Evolutionary conservation across 2,329 filamentous ascomycete species (phyloP), one percentile per base, ranked within the genome.

Genomic region (Colletotrichum tropicale): DNA sequence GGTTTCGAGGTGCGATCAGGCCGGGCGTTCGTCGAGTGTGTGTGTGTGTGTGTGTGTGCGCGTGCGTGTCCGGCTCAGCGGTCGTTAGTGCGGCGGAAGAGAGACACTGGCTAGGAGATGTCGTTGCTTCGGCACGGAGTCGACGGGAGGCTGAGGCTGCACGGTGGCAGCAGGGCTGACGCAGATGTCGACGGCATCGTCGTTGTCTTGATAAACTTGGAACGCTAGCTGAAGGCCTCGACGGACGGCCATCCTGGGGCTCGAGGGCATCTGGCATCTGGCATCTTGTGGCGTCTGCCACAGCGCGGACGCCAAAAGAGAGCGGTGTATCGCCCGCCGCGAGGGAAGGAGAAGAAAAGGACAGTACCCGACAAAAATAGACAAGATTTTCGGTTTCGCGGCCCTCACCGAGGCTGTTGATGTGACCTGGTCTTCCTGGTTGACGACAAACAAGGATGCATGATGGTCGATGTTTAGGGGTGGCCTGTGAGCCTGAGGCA

Each of bases 1-100:
- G 58, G 64, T 24, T 36, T 60, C 70, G 34, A 64, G 43, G 26
- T 56, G 70, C 15, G 74, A 76, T 68, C 74, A 76, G 74, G 74
- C 70, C 74, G 18, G 36, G 70, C 36, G 74, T 76, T 76, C 74
- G 70, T 76, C 64, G 48, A 21, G 43, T 48, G 43, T 21, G 43
- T 43, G 38, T 48, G 38, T 43, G 38, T n/a, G n/a, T n/a, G n/a
- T n/a, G n/a, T n/a, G n/a, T n/a, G n/a, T n/a, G n/a, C 18, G 38
- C 38, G 38, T 43, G 43, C 55, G 64, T 73, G 43, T 15, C 55
- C 43, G 56, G 62, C 9, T 26, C 62, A 52, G 36, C 26, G 30
- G 55, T 71, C 26, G 30, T 34, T 28, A 52, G 62, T 64, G 34
- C 56, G 62, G 62, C 34, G 43, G 7, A 26, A 60, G 52, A n/a